These are phyloP conservation scores for Nannochloropsis granulata DNA, from an alignment of 108 stramenopile genomes.

Conservation along the genomic window DNA sequence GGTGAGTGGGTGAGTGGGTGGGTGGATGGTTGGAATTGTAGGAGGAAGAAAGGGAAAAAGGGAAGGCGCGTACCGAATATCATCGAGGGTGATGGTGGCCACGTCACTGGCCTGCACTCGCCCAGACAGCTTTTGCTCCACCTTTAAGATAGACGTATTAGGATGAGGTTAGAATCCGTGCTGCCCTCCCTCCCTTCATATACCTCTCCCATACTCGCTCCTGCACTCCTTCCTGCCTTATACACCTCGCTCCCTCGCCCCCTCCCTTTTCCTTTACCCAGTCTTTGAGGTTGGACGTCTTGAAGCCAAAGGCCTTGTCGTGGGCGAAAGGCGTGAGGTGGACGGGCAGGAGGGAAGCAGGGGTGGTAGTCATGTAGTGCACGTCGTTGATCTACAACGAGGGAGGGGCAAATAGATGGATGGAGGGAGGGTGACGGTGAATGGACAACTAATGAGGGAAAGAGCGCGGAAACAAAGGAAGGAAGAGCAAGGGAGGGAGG, in stretches of 20 bases:
- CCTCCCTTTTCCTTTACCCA: neutral
- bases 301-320: conserved; percentile 37
- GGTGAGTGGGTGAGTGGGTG: neutral
- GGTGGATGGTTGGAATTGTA: neutral
- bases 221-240: neutral
- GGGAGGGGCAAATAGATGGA: neutral
- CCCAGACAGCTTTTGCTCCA: conserved; percentile 26
- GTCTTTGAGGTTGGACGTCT: conserved; percentile 18
- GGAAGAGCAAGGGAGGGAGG: neutral
- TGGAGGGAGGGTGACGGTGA: neutral
- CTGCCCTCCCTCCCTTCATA: neutral
- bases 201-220: neutral
- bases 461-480: neutral
- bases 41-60: neutral
- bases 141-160: neutral
- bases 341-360: conserved; percentile 8
- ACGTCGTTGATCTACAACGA: neutral
- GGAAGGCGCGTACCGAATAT: neutral
- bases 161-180: neutral
- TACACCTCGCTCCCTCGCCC: neutral
- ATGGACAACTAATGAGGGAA: too few relatives aligned
- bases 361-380: conserved; percentile 23
- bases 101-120: neutral
- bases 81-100: neutral
- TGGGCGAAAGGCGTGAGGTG: conserved; percentile 33